Evolutionary conservation across 768 basidiomycete species (phyloP).

Genomic region (Russula lepida): DNA sequence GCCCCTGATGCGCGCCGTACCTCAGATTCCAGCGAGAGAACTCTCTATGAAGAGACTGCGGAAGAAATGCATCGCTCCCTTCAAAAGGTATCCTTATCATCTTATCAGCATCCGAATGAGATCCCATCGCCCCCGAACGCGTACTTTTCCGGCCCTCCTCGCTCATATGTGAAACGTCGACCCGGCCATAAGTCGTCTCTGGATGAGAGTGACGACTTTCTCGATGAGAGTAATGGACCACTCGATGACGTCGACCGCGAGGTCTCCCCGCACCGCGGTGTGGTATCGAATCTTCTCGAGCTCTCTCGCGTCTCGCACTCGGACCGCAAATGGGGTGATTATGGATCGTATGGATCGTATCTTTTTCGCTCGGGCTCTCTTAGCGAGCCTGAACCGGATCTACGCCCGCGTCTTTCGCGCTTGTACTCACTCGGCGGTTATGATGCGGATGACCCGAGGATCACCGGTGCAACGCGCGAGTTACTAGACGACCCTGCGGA

Average conservation of each 20-base stretch:
- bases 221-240: background rate
- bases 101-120: constrained; percentile 15
- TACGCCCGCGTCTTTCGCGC: constrained; percentile 10
- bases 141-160: background rate
- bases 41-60: constrained; percentile 5
- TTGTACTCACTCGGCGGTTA: constrained; percentile 20
- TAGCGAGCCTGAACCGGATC: background rate
- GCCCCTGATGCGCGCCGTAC: background rate
- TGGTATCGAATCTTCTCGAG: constrained; percentile 14
- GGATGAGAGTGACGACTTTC: background rate
- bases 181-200: background rate
- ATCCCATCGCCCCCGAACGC: background rate
- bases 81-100: constrained; percentile 8
- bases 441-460: constrained; percentile 63
- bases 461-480: constrained; percentile 46
- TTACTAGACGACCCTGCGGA: constrained; percentile 49
- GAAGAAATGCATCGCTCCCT: constrained; percentile 12
- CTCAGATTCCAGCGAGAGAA: constrained; percentile 12
- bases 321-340: background rate
- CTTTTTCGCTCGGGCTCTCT: background rate
- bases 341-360: background rate
- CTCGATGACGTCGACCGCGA: background rate
- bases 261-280: background rate
- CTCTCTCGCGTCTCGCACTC: constrained; percentile 6
- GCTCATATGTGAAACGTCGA: background rate